Percentiles rank a stretch among this genome's conserved stretches.
These are phyloP conservation scores for Globisporangium lucens DNA, from an alignment of 352 stramenopile species.

Conservation along the genomic window DNA sequence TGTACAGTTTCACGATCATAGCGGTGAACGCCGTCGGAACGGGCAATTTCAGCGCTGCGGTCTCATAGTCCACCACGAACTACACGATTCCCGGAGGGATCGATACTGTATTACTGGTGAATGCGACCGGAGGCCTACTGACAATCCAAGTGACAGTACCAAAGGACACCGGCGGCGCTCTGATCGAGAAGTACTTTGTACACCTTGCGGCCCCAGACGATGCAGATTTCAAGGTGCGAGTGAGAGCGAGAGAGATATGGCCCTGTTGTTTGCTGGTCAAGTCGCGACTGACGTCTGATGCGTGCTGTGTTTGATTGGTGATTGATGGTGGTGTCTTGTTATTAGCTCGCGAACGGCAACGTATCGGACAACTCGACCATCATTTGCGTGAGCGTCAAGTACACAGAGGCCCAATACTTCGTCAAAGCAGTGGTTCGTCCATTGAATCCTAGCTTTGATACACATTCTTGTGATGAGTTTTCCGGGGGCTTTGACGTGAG, in stretches of 20 bases:
- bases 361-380: slow-evolving; percentile 15
- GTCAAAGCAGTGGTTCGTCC: slow-evolving; percentile 33
- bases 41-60: slow-evolving; percentile 17
- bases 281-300: too few relatives aligned
- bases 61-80: slow-evolving; percentile 32
- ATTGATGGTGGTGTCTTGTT: not conserved
- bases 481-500: not conserved
- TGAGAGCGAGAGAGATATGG: too few relatives aligned
- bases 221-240: slow-evolving; percentile 6
- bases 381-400: slow-evolving; percentile 34
- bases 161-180: slow-evolving; percentile 38
- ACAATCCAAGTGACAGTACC: slow-evolving; percentile 28
- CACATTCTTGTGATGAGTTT: not conserved
- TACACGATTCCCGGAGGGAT: slow-evolving; percentile 33
- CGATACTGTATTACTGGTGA: slow-evolving; percentile 20
- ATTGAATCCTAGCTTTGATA: not conserved
- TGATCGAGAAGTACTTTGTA: slow-evolving; percentile 33
- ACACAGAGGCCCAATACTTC: slow-evolving; percentile 32
- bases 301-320: not conserved
- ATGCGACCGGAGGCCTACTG: slow-evolving; percentile 45
- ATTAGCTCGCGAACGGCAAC: slow-evolving; percentile 3
- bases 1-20: slow-evolving; percentile 34
- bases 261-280: too few relatives aligned
- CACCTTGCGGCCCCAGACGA: slow-evolving; percentile 9
- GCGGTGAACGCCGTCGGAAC: slow-evolving; percentile 38